phyloP scores from a whole-genome alignment of 495 filamentous ascomycete genomes.

The Podospora fimiseda region DNA sequence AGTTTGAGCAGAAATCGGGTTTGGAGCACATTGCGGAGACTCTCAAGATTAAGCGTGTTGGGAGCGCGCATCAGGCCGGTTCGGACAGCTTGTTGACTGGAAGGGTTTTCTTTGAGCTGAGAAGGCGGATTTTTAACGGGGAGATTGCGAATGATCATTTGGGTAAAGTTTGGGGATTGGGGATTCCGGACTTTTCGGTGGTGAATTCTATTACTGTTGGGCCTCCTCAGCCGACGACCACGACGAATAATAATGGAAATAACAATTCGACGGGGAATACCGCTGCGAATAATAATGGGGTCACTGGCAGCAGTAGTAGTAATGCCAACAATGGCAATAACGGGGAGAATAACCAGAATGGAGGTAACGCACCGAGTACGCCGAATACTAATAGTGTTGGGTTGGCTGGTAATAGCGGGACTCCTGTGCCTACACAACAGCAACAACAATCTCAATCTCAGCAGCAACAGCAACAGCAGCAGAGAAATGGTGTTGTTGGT shows the following conservation, averaged over 20 bases:
- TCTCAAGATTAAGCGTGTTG: conserved; percentile 79
- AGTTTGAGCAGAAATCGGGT: conserved; percentile 77
- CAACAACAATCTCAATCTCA: background rate
- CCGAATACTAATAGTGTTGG: conserved; percentile 53
- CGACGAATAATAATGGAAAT: conserved; percentile 11
- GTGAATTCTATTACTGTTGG: conserved; percentile 31
- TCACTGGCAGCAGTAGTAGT: conserved; percentile 31
- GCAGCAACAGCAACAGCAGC: conserved; percentile 11
- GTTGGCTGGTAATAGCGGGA: conserved; percentile 40
- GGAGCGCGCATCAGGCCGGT: conserved; percentile 82
- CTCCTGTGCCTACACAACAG: conserved; percentile 45
- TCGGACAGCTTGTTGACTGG: conserved; percentile 89
- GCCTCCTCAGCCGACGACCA: conserved; percentile 16
- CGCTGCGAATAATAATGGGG: conserved; percentile 34
- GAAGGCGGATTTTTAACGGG: conserved; percentile 79
- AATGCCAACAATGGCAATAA: conserved; percentile 5
- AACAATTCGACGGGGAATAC: conserved; percentile 33
- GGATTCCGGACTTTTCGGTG: conserved; percentile 50
- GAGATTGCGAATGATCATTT: conserved; percentile 68
- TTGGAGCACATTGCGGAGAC: conserved; percentile 91
- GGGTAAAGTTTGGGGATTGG: conserved; percentile 82
- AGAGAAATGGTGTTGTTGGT: conserved; percentile 7
- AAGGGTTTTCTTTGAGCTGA: conserved; percentile 84
- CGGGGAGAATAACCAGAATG: background rate
- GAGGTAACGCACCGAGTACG: conserved; percentile 55